Evolutionary conservation across 129 eudicot genomes (phyloP).

Genomic region (Solidago caesia): DNA sequence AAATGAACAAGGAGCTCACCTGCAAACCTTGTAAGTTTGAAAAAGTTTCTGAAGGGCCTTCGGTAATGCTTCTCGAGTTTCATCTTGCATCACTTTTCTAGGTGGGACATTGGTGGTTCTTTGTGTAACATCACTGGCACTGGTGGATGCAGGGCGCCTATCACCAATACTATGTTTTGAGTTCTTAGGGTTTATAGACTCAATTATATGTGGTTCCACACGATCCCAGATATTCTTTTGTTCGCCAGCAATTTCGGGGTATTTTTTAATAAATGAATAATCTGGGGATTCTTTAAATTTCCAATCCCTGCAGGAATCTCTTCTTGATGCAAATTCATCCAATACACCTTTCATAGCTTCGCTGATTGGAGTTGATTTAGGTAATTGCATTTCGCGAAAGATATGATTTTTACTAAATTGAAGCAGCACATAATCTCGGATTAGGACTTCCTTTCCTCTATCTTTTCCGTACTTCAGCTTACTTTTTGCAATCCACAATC

Average conservation of each 20-base stretch:
- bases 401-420: slow-evolving; percentile 54
- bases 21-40: slow-evolving; percentile 64
- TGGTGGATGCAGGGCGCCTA: slow-evolving; percentile 32
- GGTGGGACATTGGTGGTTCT: slow-evolving; percentile 37
- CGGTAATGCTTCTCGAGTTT: slow-evolving; percentile 58
- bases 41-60: slow-evolving; percentile 67
- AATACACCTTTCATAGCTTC: slow-evolving; percentile 43
- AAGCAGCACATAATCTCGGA: slow-evolving; percentile 54
- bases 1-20: slow-evolving; percentile 43
- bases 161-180: slow-evolving; percentile 27
- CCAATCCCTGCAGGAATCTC: slow-evolving; percentile 66
- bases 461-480: slow-evolving; percentile 34
- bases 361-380: slow-evolving; percentile 15
- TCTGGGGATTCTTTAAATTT: slow-evolving; percentile 70
- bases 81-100: slow-evolving; percentile 45
- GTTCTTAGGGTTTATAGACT: slow-evolving; percentile 8
- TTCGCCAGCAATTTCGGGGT: slow-evolving; percentile 48
- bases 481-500: slow-evolving; percentile 82
- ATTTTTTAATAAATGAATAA: slow-evolving; percentile 45
- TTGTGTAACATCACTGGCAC: slow-evolving; percentile 27
- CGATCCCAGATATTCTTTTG: slow-evolving; percentile 57
- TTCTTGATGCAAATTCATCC: slow-evolving; percentile 49
- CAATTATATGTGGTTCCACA: slow-evolving; percentile 35
- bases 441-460: slow-evolving; percentile 39
- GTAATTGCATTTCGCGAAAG: slow-evolving; percentile 39